Evolutionary conservation across 1,139 yeast species (phyloP).

Genomic region (Maudiozyma humilis): DNA sequence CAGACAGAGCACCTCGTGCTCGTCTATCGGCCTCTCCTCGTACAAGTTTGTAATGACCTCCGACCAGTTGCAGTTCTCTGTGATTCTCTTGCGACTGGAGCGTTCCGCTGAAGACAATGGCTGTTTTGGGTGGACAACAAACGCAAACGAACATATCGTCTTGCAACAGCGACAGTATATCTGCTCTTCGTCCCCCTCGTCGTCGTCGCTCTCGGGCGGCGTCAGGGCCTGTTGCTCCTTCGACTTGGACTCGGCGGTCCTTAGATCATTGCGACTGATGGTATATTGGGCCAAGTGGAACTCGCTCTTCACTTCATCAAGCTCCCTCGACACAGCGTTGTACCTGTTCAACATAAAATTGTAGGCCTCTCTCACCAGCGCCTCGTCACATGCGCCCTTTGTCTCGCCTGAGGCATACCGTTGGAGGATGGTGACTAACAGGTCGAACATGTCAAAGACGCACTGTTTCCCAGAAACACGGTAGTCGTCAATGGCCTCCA

Average conservation of each 20-base stretch:
- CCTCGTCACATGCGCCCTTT: conserved; percentile 12
- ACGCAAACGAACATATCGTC: conserved; percentile 28
- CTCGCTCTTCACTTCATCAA: background rate
- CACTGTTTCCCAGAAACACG: conserved; percentile 32
- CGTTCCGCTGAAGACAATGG: background rate
- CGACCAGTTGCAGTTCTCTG: background rate
- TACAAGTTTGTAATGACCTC: background rate
- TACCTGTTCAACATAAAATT: conserved; percentile 5
- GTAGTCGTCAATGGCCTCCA: conserved; percentile 50
- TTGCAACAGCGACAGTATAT: conserved; percentile 31
- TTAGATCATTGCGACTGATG: background rate
- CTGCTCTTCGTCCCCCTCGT: conserved; percentile 22
- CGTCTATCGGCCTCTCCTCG: background rate
- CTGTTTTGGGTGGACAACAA: conserved; percentile 9
- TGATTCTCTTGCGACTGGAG: background rate
- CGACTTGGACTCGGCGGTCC: background rate
- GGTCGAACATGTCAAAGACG: conserved; percentile 34
- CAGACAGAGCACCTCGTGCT: conserved; percentile 17
- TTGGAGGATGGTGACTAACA: conserved; percentile 26
- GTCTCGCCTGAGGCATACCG: background rate
- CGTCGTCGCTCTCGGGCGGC: conserved; percentile 10
- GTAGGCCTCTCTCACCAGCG: conserved; percentile 22
- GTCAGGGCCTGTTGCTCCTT: background rate
- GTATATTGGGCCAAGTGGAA: background rate
- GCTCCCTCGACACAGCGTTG: conserved; percentile 7